Base-by-base conservation (phyloP, 331 rosid species). In the Malus hybrid region DNA sequence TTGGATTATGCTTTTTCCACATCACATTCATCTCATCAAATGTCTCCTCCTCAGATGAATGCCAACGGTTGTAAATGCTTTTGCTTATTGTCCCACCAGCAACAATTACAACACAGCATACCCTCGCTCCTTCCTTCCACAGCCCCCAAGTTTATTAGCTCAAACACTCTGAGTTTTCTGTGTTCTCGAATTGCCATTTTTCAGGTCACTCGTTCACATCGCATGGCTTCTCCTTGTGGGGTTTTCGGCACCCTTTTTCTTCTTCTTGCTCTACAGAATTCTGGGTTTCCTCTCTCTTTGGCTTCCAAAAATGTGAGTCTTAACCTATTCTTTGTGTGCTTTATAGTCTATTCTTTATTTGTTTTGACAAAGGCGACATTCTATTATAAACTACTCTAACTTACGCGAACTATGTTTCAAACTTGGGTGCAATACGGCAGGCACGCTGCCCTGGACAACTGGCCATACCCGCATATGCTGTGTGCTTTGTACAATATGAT, bases 281-380 rank as follows among this genome's bases (percentile, higher is more conserved):
- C 69, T 79, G 81, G 74, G 65, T 44, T 83, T 52, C 50, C 71
- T 72, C 69, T 74, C 50, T 72, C 80, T 76, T 48, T 83, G 77
- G 84, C 80, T 57, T 72, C 85, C 44, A 65, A 77, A 81, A 88
- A 83, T 72, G 91, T 88, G 81, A 79, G 81, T 65, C 46, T 69
- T 42, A 12, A 39, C 39, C 70, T 34, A 33, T 29, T 72, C 14
- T 42, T 42, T 42, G 4, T 42, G 48, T 3, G 44, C 44, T 39
- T 39, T 39, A 39, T 39, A 39, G 44, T 39, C 2, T 9, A 1
- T 10, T 10, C 48, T 42, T 42, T 42, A 3, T 42, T 42, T 9
- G 11, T 39, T 42, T 42, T 42, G 48, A 42, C 14, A 42, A 10
- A 10, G 48, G 13, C 48, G 48, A 3, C 0, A 10, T 42, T 42